Evolutionary conservation across 805 yeast species (phyloP).

Genomic region (Blastobotrys terrestris): DNA sequence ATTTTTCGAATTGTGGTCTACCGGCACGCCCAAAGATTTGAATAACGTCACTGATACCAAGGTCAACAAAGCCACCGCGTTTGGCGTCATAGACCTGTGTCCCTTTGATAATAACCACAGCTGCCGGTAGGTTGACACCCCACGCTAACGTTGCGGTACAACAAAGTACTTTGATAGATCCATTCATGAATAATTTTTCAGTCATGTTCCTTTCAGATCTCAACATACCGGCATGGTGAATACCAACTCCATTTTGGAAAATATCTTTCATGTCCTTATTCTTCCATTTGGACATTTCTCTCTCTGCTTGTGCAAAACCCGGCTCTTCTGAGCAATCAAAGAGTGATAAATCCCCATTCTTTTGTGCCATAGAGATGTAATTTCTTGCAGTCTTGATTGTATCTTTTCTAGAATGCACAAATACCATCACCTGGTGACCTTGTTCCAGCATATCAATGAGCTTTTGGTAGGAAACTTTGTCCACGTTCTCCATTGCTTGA

Average conservation of each 20-base stretch:
- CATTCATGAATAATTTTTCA: slow-evolving; percentile 78
- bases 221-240: slow-evolving; percentile 97
- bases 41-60: slow-evolving; percentile 93
- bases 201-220: slow-evolving; percentile 84
- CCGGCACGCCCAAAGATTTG: slow-evolving; percentile 99
- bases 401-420: slow-evolving; percentile 93
- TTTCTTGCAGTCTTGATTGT: slow-evolving; percentile 77
- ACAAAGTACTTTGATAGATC: slow-evolving; percentile 82
- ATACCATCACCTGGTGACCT: slow-evolving; percentile 91
- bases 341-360: slow-evolving; percentile 45
- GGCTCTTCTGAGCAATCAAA: slow-evolving; percentile 50
- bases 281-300: slow-evolving; percentile 63
- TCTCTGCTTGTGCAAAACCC: slow-evolving; percentile 32
- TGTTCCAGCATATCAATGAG: slow-evolving; percentile 55
- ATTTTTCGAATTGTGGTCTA: slow-evolving; percentile 90
- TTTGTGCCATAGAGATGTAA: slow-evolving; percentile 62
- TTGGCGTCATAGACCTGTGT: slow-evolving; percentile 93
- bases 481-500: slow-evolving; percentile 63
- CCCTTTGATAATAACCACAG: slow-evolving; percentile 93
- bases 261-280: slow-evolving; percentile 78
- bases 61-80: slow-evolving; percentile 87
- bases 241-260: slow-evolving; percentile 77
- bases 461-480: slow-evolving; percentile 69
- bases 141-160: slow-evolving; percentile 98
- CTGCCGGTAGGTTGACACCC: slow-evolving; percentile 99